Base-by-base conservation (phyloP, 768 basidiomycete genomes). In the Panaeolus cyanescens region DNA sequence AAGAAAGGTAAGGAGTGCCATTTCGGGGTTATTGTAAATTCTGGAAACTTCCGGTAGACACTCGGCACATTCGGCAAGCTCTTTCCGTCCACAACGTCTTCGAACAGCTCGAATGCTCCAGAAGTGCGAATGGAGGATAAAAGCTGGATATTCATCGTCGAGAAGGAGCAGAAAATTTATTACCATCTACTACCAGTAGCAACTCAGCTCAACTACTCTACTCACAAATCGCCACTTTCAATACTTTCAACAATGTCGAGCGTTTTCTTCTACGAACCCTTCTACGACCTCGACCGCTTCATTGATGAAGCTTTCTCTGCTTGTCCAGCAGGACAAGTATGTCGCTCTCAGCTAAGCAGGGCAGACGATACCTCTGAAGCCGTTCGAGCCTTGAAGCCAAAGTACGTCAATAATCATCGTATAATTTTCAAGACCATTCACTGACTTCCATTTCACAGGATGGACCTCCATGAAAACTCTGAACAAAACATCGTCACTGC, bases 381-480 rank as follows among this genome's bases (percentile, higher is more conserved):
- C 19, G 59, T 68, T 8, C 57, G 64, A 45, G 55, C 61, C 28
- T 64, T 73, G 58, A 76, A 69, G 39, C 79, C 80, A 4, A 75
- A 64, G 79, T 76, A 68, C 7, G 63, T 40, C 17, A 40, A 3
- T 55, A 25, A 13, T 22, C 5, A 19, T 37, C 53, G 6, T 6
- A 60, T 34, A 3, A 19, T 42, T 22, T 8, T 10, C 15, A 17
- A 17, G 28, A 45, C 33, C 32, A 8, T 5, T 5, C 5, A 19
- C 60, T 56, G 10, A 53, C 31, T 22, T 32, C 9, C 17, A 13
- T 56, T 64, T 60, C 3, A 58, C 61, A 85, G 85, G 63, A 80
- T 86, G 78, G 82, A 86, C 62, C 69, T 85, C 8, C 79, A 82
- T 64, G 84, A 85, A 62, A 72, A 83, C 61, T 37, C 65, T 1